Base-by-base conservation (phyloP, 2,329 filamentous ascomycete species). In the Nemania sp. region DNA sequence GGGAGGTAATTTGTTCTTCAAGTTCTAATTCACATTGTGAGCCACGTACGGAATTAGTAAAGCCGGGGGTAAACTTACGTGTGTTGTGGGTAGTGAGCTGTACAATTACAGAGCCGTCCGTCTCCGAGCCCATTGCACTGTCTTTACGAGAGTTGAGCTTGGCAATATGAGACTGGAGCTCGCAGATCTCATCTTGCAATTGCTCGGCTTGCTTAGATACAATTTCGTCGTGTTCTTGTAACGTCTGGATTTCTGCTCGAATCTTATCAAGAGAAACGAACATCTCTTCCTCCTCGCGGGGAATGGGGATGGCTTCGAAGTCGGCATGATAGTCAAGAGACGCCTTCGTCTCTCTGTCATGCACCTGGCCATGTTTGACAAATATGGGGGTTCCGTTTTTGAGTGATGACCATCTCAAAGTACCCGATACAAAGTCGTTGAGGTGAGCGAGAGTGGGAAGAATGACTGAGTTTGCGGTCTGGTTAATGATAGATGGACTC, bases 251-350 rank as follows among this genome's bases (percentile, higher is more conserved):
- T 69, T 86, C 83, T 43, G 84, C 80, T 40, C 82, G 81, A 74
- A 86, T 83, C 80, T 85, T 85, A 80, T 85, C 83, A 77, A 85
- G 79, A 9, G 83, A 86, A 42, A 86, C 83, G 63, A 85, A 84
- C 32, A 85, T 85, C 65, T 81, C 79, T 70, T 84, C 79, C 65
- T 85, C 83, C 45, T 84, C 83, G 57, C 81, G 76, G 2, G 82
- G 79, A 9, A 85, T 73, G 49, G 79, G 75, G 18, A 85, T 69
- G 7, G 75, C 79, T 56, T 83, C 81, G n/a, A 85, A 75, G 29
- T 81, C 76, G 40, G 76, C 80, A 60, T 85, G 81, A 13, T 76
- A 68, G 34, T 74, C 72, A 1, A 74, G 69, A 7, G 75, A 75
- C 51, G 69, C 73, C 21, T 72, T 70, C 6, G 73, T 66, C 17